Conservation (phyloP, 495 filamentous ascomycete genomes). For the Staphylotrichum longicolle region DNA sequence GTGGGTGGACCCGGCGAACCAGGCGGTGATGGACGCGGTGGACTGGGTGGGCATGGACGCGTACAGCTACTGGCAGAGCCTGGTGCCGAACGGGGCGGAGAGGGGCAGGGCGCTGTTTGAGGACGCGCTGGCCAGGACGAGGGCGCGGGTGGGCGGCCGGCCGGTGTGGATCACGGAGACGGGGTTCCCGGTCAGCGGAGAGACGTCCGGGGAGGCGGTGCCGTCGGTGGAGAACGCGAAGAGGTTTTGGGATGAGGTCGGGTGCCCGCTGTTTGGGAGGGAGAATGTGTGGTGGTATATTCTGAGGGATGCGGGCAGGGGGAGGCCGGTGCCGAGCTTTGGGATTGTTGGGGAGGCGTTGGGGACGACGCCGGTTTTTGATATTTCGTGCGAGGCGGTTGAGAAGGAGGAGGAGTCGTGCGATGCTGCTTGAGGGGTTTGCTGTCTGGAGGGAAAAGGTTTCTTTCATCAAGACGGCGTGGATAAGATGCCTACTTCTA, state of each 20-base stretch:
- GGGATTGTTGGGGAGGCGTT: conserved; percentile 51
- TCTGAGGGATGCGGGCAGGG: conserved; percentile 59
- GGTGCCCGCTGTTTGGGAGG: conserved; percentile 65
- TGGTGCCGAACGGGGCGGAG: conserved; percentile 58
- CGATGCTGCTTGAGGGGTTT: not conserved
- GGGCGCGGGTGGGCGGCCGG: conserved; percentile 59
- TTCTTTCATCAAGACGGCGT: too few relatives aligned
- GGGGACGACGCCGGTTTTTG: conserved; percentile 58
- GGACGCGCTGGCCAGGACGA: conserved; percentile 58
- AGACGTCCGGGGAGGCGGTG: conserved; percentile 57
- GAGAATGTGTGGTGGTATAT: conserved; percentile 77
- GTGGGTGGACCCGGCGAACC: conserved; percentile 73
- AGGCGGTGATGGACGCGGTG: conserved; percentile 61
- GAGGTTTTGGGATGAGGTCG: conserved; percentile 76
- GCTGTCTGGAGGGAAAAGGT: too few relatives aligned
- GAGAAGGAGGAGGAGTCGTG: not conserved
- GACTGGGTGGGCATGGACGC: conserved; percentile 81
- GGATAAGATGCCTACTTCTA: too few relatives aligned
- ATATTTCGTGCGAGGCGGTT: conserved; percentile 53
- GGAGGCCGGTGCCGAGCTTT: conserved; percentile 65
- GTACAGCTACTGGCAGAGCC: conserved; percentile 73
- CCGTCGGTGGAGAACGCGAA: conserved; percentile 67
- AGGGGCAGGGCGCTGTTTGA: conserved; percentile 62
- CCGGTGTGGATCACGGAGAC: conserved; percentile 88
- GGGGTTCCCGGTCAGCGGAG: conserved; percentile 76